Evolutionary conservation across 768 basidiomycete species (phyloP), one percentile per base, ranked within the genome.

Genomic region (Pleurotus cornucopiae): DNA sequence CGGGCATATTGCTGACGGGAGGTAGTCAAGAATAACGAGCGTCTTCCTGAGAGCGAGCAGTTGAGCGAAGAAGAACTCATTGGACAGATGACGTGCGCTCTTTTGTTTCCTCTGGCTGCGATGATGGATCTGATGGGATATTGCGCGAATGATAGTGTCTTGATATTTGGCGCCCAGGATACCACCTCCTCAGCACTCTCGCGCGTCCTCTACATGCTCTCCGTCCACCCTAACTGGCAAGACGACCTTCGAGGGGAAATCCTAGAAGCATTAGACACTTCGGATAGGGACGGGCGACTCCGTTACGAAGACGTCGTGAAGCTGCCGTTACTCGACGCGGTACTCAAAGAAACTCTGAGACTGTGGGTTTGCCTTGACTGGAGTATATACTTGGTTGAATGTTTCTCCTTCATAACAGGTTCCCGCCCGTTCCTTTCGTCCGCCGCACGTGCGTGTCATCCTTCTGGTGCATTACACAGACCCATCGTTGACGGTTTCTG

Each of bases 111-210:
- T 34, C 1, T 30, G 20, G 3, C 3, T 11, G 11, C 6, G 16
- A 13, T 41, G 21, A 7, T 16, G 43, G 13, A 37, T 30, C 52
- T 57, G 41, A 21, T 25, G 56, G 41, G 23, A 18, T 23, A 34
- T 13, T 12, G 23, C 2, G 18, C 0, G 20, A 3, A 40, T 47
- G 6, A 5, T 51, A 79, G 78, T 2, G 76, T 79, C 12, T 62
- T 81, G 25, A 74, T 79, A 14, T 79, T 81, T 59, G 77, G 78
- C 2, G 80, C 76, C 2, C 76, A 76, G 55, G 79, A 81, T 56
- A 82, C 79, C 6, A 77, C 78, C 0, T 74, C 78, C 2, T 73
- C 76, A 4, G 70, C 74, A 0, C 58, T 82, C 44, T 73, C 74
- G 12, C 72, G 79, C 1, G 70, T 75, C 38, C 63, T 80, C 5